phyloP scores from a whole-genome alignment of 305 asterid species.

The Solanum hybrid region DNA sequence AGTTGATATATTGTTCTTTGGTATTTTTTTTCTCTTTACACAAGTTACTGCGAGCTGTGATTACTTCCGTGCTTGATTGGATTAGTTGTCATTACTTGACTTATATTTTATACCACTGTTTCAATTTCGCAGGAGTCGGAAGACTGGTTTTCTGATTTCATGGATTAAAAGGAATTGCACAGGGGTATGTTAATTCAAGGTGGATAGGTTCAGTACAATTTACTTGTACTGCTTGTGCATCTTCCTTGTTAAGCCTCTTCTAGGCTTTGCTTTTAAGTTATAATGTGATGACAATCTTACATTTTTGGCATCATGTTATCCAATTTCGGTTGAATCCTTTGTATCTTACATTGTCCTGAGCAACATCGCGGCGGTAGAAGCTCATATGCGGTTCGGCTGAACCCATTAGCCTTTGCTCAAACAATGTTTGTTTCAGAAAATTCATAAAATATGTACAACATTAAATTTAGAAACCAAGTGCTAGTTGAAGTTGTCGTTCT shows the following conservation, averaged over 20 bases:
- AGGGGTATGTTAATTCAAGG: background rate
- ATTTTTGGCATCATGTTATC: background rate
- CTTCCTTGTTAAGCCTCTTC: background rate
- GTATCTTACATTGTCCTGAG: background rate
- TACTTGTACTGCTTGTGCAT: background rate
- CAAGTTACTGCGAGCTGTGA: background rate
- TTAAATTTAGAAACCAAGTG: background rate
- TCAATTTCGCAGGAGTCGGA: background rate
- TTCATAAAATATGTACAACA: background rate
- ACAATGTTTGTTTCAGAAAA: background rate
- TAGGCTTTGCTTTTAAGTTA: background rate
- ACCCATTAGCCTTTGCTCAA: background rate
- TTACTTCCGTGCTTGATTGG: constrained; percentile 2
- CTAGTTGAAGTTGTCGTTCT: background rate
- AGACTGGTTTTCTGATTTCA: background rate
- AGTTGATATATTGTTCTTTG: background rate
- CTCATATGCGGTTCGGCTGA: background rate
- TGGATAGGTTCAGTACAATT: background rate
- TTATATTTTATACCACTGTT: background rate
- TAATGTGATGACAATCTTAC: background rate
- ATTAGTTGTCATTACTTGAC: background rate
- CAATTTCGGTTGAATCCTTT: background rate
- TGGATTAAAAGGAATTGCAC: background rate
- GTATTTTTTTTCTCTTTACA: background rate
- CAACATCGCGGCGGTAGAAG: background rate